Evolutionary conservation across 208 protist genomes (phyloP).

Genomic region (Leishmania arabica): DNA sequence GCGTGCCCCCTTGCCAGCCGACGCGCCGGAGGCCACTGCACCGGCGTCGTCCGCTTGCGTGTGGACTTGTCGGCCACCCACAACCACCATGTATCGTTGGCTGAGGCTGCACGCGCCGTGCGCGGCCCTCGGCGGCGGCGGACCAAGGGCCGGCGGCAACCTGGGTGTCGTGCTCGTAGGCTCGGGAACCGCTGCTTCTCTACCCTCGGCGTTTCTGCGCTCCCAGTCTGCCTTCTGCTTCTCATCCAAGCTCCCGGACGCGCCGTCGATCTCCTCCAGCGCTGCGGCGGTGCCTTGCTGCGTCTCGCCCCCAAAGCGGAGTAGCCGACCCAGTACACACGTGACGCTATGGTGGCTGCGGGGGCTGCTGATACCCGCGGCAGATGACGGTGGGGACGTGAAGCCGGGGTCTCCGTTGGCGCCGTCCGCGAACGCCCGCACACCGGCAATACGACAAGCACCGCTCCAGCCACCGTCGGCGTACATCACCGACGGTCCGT

Average conservation of each 20-base stretch:
- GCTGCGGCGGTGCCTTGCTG: constrained; percentile 38
- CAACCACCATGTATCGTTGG: constrained; percentile 68
- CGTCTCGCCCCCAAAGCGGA: constrained; percentile 69
- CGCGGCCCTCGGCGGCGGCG: constrained; percentile 51
- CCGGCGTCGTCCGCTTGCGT: constrained; percentile 13
- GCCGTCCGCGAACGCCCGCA: constrained; percentile 27
- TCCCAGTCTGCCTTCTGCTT: neutral
- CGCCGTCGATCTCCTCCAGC: constrained; percentile 32
- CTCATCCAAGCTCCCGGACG: neutral
- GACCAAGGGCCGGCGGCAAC: neutral
- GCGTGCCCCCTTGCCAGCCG: constrained; percentile 22
- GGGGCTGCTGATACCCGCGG: neutral
- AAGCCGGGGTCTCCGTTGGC: neutral
- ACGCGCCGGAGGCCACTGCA: neutral
- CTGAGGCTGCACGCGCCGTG: constrained; percentile 60
- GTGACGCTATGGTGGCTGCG: constrained; percentile 54
- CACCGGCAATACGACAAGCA: constrained; percentile 32
- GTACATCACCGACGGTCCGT: constrained; percentile 29
- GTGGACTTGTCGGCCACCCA: constrained; percentile 60
- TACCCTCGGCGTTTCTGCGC: neutral
- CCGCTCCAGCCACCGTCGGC: constrained; percentile 68
- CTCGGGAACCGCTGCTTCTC: neutral
- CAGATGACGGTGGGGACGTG: neutral
- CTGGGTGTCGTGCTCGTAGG: neutral
- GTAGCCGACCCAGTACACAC: constrained; percentile 32